Evolutionary conservation across 129 eudicot species (phyloP), one percentile per base, ranked within the genome.

Genomic region (Glebionis coronaria): DNA sequence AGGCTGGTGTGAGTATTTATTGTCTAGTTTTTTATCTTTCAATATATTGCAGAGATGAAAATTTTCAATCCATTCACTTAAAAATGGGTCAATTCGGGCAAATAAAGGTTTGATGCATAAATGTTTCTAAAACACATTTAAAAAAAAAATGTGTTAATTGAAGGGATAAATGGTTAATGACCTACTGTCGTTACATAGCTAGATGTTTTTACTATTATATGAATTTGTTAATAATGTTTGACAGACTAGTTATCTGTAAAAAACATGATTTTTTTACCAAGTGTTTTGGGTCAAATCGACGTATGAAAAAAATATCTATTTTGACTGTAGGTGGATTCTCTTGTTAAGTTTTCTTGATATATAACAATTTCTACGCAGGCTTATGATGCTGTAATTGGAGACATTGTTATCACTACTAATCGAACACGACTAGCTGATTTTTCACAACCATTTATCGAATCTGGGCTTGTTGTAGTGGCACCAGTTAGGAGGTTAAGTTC

Each of bases 401-500:
- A 86, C 67, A 75, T 86, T 63, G 79, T 82, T 31, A 80, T 86
- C 50, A 78, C 74, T 28, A 83, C 93, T 18, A 73, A 83, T 44
- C 72, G 93, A 19, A 86, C 88, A 65, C 76, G 80, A 23, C 57
- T 80, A 54, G 93, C 77, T 2, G 93, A 86, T 62, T 86, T 86
- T 61, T 80, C 88, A 13, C 88, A 83, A 72, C 93, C 93, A 11
- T 86, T 70, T 53, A 75, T 81, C 11, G 93, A 78, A 58, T 86
- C 93, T 4, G 93, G 93, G 75, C 79, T 86, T 42, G 93, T 83
- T 42, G 93, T 86, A 12, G 88, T 86, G 71, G 93, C 88, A 1
- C 86, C 93, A 0, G 80, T 80, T 59, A 61, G 70, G 74, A 67
- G 67, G 59, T 45, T 44, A 47, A 71, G 53, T 66, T 83, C 88